A percentile compares a stretch with the other conserved stretches of the same genome.
Evolutionary conservation across 768 basidiomycete genomes (phyloP).

Genomic region (Tricholoma terreum): DNA sequence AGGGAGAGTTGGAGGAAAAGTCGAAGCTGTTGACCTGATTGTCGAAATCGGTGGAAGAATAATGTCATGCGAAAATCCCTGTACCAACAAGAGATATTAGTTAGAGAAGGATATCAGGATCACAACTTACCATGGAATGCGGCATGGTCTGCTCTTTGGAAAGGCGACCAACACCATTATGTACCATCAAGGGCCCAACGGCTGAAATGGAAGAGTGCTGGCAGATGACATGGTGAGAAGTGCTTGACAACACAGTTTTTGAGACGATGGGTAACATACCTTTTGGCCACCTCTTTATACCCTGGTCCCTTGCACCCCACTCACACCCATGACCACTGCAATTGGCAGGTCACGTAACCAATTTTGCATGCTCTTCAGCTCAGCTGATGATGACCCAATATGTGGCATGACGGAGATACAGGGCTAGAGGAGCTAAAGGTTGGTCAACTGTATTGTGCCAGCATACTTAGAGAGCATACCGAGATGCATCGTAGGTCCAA

Average conservation of each 20-base stretch:
- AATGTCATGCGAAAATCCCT: background rate
- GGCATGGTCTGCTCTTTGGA: too few relatives aligned
- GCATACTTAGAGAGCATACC: background rate
- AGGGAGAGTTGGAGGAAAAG: background rate
- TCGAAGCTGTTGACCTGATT: background rate
- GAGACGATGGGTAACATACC: background rate
- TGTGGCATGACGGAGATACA: background rate
- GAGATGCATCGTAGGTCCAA: background rate
- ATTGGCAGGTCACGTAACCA: too few relatives aligned
- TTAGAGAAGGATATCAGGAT: too few relatives aligned
- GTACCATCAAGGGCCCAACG: background rate
- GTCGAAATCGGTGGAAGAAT: background rate
- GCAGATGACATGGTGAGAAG: background rate
- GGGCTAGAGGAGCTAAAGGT: background rate
- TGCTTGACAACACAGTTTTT: too few relatives aligned
- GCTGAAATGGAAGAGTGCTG: background rate
- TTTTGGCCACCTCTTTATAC: background rate
- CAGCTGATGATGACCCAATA: background rate
- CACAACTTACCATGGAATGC: too few relatives aligned
- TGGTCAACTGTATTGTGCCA: background rate
- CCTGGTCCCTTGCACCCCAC: background rate
- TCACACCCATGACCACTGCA: background rate
- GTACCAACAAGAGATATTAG: too few relatives aligned
- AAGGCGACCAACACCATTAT: background rate
- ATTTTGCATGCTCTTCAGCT: too few relatives aligned